Base-by-base conservation (phyloP, 225 moss, liverwort and hornwort genomes). In the Pseudoscleropodium purum region DNA sequence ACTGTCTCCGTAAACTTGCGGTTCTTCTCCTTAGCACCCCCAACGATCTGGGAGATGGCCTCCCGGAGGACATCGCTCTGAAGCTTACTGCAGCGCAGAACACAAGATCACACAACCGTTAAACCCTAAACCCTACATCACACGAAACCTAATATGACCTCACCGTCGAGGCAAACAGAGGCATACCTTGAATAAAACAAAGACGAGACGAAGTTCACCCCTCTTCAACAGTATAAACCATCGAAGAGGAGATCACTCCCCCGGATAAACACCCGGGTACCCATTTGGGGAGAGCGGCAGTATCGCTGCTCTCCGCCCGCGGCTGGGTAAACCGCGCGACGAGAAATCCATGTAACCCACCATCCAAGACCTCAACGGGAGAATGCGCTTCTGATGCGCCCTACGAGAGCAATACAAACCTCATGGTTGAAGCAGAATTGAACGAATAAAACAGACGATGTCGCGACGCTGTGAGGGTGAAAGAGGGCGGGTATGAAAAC, bases 41-140 rank as follows among this genome's bases (percentile, higher is more conserved):
- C 89, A 24, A 87, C 41, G 7, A 96, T 80, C 91, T 94, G 93
- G 37, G 91, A 67, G 85, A 97, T 96, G 15, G 95, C 94, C 34
- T 96, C 97, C 63, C 94, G 90, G 27, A 97, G 94, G 63, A 94
- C 95, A 85, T 97, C 96, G 85, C 96, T 96, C 94, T 96, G 95
- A 74, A 97, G 96, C 96, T 97, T 97, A 95, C 96, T 95, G 96
- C 87, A 90, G 15, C 13, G 17, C 17, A 67, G 9, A 74, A 60
- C 29, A 66, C 45, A 82, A 49, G 34, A 84, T 29, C 18, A 36
- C 18, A 36, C 11, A 13, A 41, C 49, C 13, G 12, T 68, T 74
- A 74, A 79, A 66, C 17, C 83, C 65, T 87, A 41, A 69, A 36
- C 66, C 60, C 64, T 80, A 74, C 43, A 43, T 20, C 56, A 64